phyloP scores from a whole-genome alignment of 148 eudicot species.

The Camellia granthamiana region DNA sequence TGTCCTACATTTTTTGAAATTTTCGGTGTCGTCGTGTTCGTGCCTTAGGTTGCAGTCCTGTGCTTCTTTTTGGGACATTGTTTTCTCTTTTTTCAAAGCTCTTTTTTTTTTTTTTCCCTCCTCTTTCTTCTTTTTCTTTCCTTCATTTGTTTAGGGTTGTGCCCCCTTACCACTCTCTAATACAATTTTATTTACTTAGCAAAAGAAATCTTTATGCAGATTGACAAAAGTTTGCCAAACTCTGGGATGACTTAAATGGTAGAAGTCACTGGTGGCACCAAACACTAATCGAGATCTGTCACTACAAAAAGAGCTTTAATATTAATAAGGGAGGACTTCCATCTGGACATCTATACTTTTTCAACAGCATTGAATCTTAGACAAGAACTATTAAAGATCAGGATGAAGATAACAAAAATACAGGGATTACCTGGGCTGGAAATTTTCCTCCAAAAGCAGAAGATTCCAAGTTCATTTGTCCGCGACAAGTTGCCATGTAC shows the following conservation, averaged over 20 bases:
- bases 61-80: too few species aligned
- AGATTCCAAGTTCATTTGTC: slow-evolving; percentile 46
- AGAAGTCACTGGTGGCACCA: not conserved
- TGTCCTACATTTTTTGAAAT: too few species aligned
- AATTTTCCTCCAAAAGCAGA: slow-evolving; percentile 55
- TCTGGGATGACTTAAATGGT: not conserved
- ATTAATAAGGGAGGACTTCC: not conserved
- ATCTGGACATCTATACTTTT: not conserved
- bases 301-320: not conserved
- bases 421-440: slow-evolving; percentile 55
- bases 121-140: too few species aligned
- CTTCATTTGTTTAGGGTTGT: too few species aligned
- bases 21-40: too few species aligned
- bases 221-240: not conserved
- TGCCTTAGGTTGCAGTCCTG: too few species aligned
- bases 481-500: slow-evolving; percentile 44
- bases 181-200: too few species aligned
- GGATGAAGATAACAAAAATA: not conserved
- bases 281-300: not conserved
- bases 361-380: not conserved
- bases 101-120: too few species aligned
- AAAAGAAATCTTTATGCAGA: too few species aligned
- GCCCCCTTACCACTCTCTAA: too few species aligned
- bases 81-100: too few species aligned
- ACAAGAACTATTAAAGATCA: not conserved